Percentiles rank a stretch among this genome's conserved stretches.
phyloP scores from a whole-genome alignment of 306 rosid genomes.

The Rosa rugosa region DNA sequence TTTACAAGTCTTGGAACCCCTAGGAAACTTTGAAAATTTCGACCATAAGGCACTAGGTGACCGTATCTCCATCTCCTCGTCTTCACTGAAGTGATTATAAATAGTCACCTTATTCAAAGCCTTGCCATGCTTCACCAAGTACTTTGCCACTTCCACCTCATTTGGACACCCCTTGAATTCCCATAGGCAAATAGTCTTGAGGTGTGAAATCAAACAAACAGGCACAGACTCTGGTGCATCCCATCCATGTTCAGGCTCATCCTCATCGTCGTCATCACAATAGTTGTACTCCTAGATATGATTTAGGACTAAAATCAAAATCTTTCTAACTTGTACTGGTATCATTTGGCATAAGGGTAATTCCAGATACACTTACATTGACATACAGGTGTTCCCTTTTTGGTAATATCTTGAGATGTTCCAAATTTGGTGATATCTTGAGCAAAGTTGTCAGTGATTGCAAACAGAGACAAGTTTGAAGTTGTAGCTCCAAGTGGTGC shows the following conservation, averaged over 20 bases:
- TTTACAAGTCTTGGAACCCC: neutral
- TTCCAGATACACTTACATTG: neutral
- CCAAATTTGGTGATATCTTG: neutral
- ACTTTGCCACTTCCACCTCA: neutral
- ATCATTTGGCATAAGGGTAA: neutral
- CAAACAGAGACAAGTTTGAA: neutral
- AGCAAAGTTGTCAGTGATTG: neutral
- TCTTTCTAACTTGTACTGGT: neutral
- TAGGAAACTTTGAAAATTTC: neutral
- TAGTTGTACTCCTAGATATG: neutral
- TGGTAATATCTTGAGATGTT: neutral
- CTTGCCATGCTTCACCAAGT: conserved; percentile 2
- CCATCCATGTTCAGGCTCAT: neutral
- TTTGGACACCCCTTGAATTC: neutral
- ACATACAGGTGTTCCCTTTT: too few relatives aligned
- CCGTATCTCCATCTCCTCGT: neutral
- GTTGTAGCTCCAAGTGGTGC: neutral
- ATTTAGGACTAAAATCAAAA: neutral
- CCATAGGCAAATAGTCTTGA: neutral
- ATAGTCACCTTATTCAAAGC: neutral
- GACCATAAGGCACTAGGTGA: neutral
- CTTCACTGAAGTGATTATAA: neutral
- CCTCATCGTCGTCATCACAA: neutral
- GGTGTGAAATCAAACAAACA: neutral
- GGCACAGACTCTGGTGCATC: neutral